Conservation (phyloP, 352 stramenopile genomes). For the Globisporangium cylindrosporum region DNA sequence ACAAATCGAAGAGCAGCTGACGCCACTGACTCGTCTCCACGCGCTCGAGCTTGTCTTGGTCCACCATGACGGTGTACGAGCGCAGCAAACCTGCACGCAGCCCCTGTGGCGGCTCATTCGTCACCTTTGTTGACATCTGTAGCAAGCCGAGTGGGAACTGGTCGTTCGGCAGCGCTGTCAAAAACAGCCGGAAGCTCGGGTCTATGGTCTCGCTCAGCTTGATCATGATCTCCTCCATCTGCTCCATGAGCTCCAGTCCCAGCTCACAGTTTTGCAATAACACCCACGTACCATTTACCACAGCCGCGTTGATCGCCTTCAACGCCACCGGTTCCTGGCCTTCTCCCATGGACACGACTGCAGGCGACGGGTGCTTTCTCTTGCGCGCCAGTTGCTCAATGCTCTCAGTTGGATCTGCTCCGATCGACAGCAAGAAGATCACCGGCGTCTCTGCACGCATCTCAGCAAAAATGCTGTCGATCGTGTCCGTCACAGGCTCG, state of each 20-base stretch:
- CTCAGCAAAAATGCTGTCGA: conserved; percentile 97
- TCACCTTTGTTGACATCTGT: conserved; percentile 99
- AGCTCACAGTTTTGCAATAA: conserved; percentile 98
- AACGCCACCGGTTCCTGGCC: conserved; percentile 97
- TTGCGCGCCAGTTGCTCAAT: conserved; percentile 97
- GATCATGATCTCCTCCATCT: conserved; percentile 97
- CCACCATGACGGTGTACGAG: conserved; percentile 98
- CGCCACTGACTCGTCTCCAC: conserved; percentile 96
- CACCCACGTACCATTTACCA: conserved; percentile 97
- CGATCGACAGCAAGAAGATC: conserved; percentile 97
- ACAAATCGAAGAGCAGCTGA: conserved; percentile 96
- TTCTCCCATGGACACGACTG: conserved; percentile 98
- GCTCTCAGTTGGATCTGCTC: conserved; percentile 96
- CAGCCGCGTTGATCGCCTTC: conserved; percentile 95
- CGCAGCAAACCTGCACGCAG: conserved; percentile 93
- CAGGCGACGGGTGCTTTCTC: conserved; percentile 94
- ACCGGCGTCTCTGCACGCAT: conserved; percentile 96
- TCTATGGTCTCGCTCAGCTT: conserved; percentile 96
- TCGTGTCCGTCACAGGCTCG: conserved; percentile 98
- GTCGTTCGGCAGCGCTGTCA: conserved; percentile 95
- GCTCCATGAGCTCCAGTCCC: conserved; percentile 96
- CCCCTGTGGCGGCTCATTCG: conserved; percentile 96
- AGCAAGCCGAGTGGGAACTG: conserved; percentile 97
- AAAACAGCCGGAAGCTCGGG: conserved; percentile 95
- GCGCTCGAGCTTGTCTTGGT: conserved; percentile 97